phyloP scores from a whole-genome alignment of 1,139 yeast species.

The Kodamaea sp. region DNA sequence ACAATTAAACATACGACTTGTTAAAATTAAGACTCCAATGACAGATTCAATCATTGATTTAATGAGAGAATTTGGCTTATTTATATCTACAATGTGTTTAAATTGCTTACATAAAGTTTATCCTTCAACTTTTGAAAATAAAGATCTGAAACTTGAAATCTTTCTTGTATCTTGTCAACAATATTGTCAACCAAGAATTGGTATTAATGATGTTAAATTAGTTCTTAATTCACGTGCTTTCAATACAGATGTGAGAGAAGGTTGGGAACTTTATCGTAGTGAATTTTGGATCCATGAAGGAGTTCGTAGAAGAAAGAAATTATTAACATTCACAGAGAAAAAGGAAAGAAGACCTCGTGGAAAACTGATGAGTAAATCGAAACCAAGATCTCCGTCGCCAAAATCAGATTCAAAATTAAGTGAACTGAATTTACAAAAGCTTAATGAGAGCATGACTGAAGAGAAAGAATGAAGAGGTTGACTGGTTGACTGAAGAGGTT shows the following conservation, averaged over 20 bases:
- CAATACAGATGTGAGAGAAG: constrained; percentile 79
- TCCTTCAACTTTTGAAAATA: constrained; percentile 33
- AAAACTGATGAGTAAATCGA: constrained; percentile 14
- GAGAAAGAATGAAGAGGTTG: background rate
- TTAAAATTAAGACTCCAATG: constrained; percentile 61
- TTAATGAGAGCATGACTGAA: constrained; percentile 7
- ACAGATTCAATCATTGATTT: constrained; percentile 50
- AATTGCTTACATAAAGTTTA: constrained; percentile 31
- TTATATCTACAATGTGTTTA: constrained; percentile 26
- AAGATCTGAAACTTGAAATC: constrained; percentile 36
- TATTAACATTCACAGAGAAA: constrained; percentile 36
- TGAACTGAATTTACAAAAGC: constrained; percentile 26
- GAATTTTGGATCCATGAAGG: constrained; percentile 93
- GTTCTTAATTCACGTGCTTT: constrained; percentile 80
- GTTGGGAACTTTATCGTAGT: constrained; percentile 91
- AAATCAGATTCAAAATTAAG: constrained; percentile 16
- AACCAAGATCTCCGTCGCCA: constrained; percentile 11
- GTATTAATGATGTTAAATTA: constrained; percentile 57
- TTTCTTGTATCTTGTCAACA: constrained; percentile 43
- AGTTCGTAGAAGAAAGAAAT: constrained; percentile 54
- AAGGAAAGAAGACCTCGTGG: constrained; percentile 38
- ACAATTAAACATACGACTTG: constrained; percentile 74
- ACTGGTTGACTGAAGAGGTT: background rate
- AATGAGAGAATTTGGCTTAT: constrained; percentile 37
- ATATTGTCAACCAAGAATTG: constrained; percentile 46